Base-by-base conservation (phyloP, 192 early-diverging fungal genomes). In the Coemansia reversa region DNA sequence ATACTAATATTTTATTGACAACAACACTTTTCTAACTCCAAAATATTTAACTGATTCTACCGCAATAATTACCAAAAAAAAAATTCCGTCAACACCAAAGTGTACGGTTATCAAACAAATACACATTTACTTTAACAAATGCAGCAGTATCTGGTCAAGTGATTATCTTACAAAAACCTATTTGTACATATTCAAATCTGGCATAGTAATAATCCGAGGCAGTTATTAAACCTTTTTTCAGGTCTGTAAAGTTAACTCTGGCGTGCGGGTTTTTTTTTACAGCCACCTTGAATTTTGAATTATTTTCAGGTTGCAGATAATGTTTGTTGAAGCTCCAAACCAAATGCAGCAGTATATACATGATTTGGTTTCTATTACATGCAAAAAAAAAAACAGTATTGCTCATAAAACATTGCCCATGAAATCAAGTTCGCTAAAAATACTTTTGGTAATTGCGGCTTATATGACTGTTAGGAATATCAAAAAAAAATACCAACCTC, bases 241-340 rank as follows among this genome's bases (percentile, higher is more conserved):
- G 11, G 91, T 92, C 75, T 59, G 83, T 16, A 88, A 88, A 12
- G 86, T 92, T 77, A 94, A 93, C 72, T 89, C 91, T 1, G 93
- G 92, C 47, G 84, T 86, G 47, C 94, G 92, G 92, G n/a, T n/a
- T n/a, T 74, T 91, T 32, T 85, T 93, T 76, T 92, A 94, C 77
- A 93, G 94, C 71, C 94, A 94, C 69, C 72, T 75, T 27, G 75
- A 81, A 30, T 83, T 63, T 48, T 81, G 83, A 51, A 75, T 91
- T 47, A 79, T 85, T 60, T 73, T 87, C 49, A 91, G 93, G 27
- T 84, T 94, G 51, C 86, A 84, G 32, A 84, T 85, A 39, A 76
- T 82, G 6, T 79, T 94, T 72, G 75, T 93, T 64, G 88, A 89
- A 68, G 89, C 90, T 19, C 90, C 91, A 9, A 85, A 85, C 52